Base-by-base conservation (phyloP, 1,284 basidiomycete species). In the Cutaneotrichosporon spelunceum region DNA sequence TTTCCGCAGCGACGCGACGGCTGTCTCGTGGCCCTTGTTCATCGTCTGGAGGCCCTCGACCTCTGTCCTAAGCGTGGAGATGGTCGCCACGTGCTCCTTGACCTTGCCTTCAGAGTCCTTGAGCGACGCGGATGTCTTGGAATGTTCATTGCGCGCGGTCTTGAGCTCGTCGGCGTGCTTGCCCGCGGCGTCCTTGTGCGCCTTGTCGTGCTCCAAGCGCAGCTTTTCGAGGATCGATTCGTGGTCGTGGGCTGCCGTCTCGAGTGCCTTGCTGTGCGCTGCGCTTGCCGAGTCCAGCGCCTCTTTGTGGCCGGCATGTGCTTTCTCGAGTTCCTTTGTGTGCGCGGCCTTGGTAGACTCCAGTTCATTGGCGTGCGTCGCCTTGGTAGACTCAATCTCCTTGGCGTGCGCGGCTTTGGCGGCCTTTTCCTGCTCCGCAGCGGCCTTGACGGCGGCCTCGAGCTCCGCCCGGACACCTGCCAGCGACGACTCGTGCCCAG, bases 401-500 rank as follows among this genome's bases (percentile, higher is more conserved):
- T 58, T 52, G 24, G 26, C 42, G 27, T 58, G 26, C 13, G 21
- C 24, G 16, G 54, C 39, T 11, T 33, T 33, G 30, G 30, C 30
- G 30, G 14, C 24, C 4, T 34, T 27, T 14, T 26, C 30, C 16
- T 57, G 45, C 24, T 49, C 55, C 4, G 30, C n/a, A 0, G 53
- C 33, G 19, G 52, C 29, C n/a, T 57, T 50, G 52, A 60, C 50
- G 8, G 65, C 55, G 2, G 24, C 24, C 19, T 60, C 61, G 19
- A 62, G 59, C 53, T 60, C 47, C 1, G 53, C 26, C n/a, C 56
- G 59, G 3, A 66, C 50, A 21, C 47, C 27, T 2, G 49, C 33
- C 3, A 66, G 56, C 11, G 53, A 44, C 23, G 24, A 24, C 59
- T 66, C 64, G 42, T 56, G 64, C 48, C 58, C 52, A 19, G 36